Conservation (phyloP, 345 rosid species). For the Citrus australasica region DNA sequence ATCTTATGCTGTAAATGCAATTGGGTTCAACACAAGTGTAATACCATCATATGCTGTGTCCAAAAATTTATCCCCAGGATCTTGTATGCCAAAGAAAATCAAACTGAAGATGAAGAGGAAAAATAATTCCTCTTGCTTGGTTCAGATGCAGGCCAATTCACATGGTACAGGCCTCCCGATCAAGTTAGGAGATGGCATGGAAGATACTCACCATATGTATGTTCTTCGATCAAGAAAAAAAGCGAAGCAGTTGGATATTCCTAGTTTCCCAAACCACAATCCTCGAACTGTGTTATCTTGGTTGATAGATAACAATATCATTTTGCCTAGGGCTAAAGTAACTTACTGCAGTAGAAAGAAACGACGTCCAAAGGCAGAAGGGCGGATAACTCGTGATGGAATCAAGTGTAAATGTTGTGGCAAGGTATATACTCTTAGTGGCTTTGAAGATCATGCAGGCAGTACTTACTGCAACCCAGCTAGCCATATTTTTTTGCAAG, state of each 20-base stretch:
- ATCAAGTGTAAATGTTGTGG: conserved; percentile 71
- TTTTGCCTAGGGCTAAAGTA: conserved; percentile 63
- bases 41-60: conserved; percentile 6
- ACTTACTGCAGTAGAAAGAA: conserved; percentile 29
- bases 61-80: not conserved
- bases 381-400: conserved; percentile 60
- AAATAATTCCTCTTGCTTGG: conserved; percentile 9
- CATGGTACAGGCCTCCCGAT: conserved; percentile 7
- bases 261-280: conserved; percentile 32
- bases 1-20: not conserved
- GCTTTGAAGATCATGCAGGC: conserved; percentile 58
- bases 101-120: conserved; percentile 26
- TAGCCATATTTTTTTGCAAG: conserved; percentile 56
- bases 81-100: not conserved
- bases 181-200: conserved; percentile 5
- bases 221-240: conserved; percentile 49
- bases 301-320: conserved; percentile 62
- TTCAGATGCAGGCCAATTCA: conserved; percentile 12
- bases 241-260: conserved; percentile 35
- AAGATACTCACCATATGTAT: conserved; percentile 7
- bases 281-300: conserved; percentile 62
- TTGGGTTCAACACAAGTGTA: conserved; percentile 6
- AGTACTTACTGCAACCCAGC: conserved; percentile 39
- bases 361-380: conserved; percentile 32
- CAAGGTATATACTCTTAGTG: conserved; percentile 37